Evolutionary conservation across 2,329 filamentous ascomycete species (phyloP).

Genomic region (Fusarium lyarnte): DNA sequence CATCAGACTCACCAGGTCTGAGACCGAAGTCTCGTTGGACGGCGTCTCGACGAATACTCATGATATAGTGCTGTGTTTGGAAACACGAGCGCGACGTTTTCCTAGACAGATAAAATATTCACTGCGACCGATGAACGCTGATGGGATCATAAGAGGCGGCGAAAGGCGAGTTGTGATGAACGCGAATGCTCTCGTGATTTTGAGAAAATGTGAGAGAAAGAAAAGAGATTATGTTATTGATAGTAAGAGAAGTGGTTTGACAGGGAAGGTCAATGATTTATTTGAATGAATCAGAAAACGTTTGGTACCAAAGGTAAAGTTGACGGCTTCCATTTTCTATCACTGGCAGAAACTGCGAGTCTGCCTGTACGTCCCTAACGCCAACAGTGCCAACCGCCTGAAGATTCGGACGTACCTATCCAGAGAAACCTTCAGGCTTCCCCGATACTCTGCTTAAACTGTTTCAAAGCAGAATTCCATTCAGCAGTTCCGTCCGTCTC

Average conservation of each 20-base stretch:
- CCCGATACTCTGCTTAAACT: constrained; percentile 56
- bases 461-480: constrained; percentile 59
- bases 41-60: constrained; percentile 7
- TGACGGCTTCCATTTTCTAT: neutral
- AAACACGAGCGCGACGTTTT: neutral
- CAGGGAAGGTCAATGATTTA: neutral
- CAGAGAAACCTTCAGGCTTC: constrained; percentile 24
- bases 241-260: neutral
- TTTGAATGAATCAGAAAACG: neutral
- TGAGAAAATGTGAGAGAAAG: neutral
- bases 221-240: neutral
- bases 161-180: neutral
- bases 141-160: neutral
- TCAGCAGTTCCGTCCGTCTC: constrained; percentile 52
- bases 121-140: neutral
- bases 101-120: neutral
- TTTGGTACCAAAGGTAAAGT: neutral
- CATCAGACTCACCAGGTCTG: constrained; percentile 1
- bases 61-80: neutral
- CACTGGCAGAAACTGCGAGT: constrained; percentile 5
- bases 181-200: neutral
- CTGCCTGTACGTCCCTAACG: neutral
- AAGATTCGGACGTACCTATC: neutral
- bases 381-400: neutral
- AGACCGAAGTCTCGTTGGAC: constrained; percentile 24